phyloP scores from a whole-genome alignment of 1,284 basidiomycete species.

The Ustanciosporium gigantosporum region DNA sequence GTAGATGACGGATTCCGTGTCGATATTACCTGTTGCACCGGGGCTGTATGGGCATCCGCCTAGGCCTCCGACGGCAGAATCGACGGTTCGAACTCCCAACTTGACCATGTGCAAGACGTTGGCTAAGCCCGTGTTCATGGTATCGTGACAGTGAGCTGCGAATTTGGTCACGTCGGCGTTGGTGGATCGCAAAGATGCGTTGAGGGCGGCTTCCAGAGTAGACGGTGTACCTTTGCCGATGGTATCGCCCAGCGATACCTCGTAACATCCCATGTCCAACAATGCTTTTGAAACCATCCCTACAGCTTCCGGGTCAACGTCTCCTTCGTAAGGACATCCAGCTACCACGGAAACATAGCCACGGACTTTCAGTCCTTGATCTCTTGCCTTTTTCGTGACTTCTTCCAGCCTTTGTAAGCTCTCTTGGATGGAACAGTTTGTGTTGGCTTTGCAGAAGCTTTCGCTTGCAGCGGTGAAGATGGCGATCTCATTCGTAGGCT shows the following conservation, averaged over 20 bases:
- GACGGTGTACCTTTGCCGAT: slow-evolving; percentile 81
- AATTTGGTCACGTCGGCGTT: slow-evolving; percentile 1
- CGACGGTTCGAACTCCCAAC: slow-evolving; percentile 65
- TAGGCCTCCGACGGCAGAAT: slow-evolving; percentile 76
- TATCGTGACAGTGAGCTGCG: slow-evolving; percentile 78
- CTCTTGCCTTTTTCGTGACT: slow-evolving; percentile 70
- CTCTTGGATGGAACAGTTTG: slow-evolving; percentile 75
- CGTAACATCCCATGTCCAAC: slow-evolving; percentile 88
- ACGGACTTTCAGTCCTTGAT: slow-evolving; percentile 73
- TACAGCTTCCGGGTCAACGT: slow-evolving; percentile 72
- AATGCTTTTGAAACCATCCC: slow-evolving; percentile 74
- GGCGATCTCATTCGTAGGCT: slow-evolving; percentile 78
- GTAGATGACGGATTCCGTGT: slow-evolving; percentile 74
- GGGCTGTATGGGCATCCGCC: slow-evolving; percentile 95
- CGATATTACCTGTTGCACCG: slow-evolving; percentile 65
- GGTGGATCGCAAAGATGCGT: slow-evolving; percentile 67
- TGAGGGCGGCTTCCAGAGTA: slow-evolving; percentile 71
- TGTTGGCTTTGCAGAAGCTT: slow-evolving; percentile 79
- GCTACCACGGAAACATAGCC: slow-evolving; percentile 78
- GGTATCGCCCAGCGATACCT: slow-evolving; percentile 88
- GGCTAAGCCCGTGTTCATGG: slow-evolving; percentile 75
- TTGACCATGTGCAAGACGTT: slow-evolving; percentile 64
- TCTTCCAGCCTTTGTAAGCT: slow-evolving; percentile 71
- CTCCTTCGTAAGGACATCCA: slow-evolving; percentile 82
- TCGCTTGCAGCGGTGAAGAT: slow-evolving; percentile 89